A percentile compares a stretch with the other conserved stretches of the same genome.
phyloP scores from a whole-genome alignment of 2,329 filamentous ascomycete genomes.

The Phaeosphaeria sp. region DNA sequence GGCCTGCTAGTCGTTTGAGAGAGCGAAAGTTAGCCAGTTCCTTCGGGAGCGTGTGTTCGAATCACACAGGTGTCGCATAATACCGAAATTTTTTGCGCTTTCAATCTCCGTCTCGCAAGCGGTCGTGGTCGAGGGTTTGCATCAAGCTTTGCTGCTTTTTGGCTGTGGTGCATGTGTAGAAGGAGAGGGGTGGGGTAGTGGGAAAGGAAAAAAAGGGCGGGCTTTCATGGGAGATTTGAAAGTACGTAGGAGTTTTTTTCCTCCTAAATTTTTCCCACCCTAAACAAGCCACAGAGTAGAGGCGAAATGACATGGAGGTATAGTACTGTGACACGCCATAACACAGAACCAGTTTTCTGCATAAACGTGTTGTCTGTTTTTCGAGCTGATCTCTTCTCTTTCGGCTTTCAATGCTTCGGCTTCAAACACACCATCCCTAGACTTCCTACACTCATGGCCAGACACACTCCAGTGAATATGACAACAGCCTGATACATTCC shows the following conservation, averaged over 20 bases:
- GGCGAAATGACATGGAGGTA: too few relatives aligned
- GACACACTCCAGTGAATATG: constrained; percentile 19
- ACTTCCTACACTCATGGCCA: constrained; percentile 19
- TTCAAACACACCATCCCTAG: constrained; percentile 9
- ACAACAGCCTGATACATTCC: constrained; percentile 21
- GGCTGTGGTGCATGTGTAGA: background rate
- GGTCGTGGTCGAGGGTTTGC: background rate
- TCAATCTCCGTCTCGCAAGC: background rate
- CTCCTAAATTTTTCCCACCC: background rate
- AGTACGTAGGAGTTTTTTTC: background rate
- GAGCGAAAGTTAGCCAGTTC: constrained; percentile 33
- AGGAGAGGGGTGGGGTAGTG: background rate
- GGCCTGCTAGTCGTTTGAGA: constrained; percentile 27
- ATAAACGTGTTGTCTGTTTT: too few relatives aligned
- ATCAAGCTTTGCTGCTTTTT: background rate
- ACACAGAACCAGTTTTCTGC: too few relatives aligned
- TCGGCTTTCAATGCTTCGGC: background rate
- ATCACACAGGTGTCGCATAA: constrained; percentile 36
- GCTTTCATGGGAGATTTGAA: background rate
- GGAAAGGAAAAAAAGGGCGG: background rate
- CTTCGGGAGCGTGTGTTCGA: constrained; percentile 42
- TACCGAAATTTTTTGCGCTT: constrained; percentile 1
- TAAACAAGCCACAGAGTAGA: background rate
- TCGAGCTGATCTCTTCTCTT: background rate
- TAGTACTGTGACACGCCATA: too few relatives aligned